Base-by-base conservation (phyloP, 495 filamentous ascomycete species). In the Letharia lupina region DNA sequence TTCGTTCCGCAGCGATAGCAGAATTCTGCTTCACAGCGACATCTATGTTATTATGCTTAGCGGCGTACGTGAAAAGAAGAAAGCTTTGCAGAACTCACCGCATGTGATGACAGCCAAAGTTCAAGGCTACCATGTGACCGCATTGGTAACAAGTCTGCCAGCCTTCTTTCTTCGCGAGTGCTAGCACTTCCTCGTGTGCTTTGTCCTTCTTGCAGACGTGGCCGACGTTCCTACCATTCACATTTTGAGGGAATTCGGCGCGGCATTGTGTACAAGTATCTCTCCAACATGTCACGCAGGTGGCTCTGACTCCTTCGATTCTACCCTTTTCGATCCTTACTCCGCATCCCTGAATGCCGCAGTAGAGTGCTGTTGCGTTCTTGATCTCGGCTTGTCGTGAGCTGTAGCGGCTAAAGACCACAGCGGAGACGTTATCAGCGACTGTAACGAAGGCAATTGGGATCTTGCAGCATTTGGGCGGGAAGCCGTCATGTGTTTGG, bases 111-210 rank as follows among this genome's bases (percentile, higher is more conserved):
- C 47, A 41, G 31, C 37, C 45, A 4, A 40, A 39, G 4, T 41
- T 63, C 31, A 56, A 16, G 11, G 44, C 44, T 8, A 63, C 20
- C 0, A 63, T 23, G 18, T 13, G 23, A 2, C 61, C 61, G 23
- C 45, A 63, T 23, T 52, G 31, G 7, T 52, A 63, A 16, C 45
- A 54, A 6, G 61, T 31, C 33, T 63, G 61, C 61, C 45, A 63
- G 37, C 42, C 45, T 37, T 63, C 18, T 15, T 8, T 23, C 18
- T 37, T 54, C 18, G 45, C 61, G 33, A 63, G 44, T 33, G 45
- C 61, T 18, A 42, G 47, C 28, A 63, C 2, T 16, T 28, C 6
- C 45, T 54, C 20, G 15, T 10, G 18, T 9, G 12, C 61, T n/a
- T 40, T 33, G 42, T 54, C 47, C 28, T 23, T 47, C 18, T 40